These are phyloP conservation scores for Phytophthora pini DNA, from an alignment of 352 stramenopile species.

Conservation along the genomic window DNA sequence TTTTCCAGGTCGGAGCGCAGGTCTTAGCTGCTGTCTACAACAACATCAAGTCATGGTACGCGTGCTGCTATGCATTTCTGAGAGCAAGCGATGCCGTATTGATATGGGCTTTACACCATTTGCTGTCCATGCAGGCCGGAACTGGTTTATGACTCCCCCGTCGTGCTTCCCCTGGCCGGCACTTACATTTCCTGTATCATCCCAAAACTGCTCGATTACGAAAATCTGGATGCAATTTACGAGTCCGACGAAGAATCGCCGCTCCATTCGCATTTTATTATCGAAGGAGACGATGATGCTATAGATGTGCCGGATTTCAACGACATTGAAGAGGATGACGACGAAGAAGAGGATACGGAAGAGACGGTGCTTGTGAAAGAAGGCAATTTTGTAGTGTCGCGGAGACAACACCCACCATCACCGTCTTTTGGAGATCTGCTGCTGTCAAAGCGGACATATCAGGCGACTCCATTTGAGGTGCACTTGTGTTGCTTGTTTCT, in stretches of 20 bases:
- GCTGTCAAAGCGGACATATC: conserved; percentile 57
- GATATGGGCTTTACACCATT: neutral
- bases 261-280: conserved; percentile 62
- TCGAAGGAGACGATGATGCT: conserved; percentile 54
- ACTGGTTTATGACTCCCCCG: conserved; percentile 48
- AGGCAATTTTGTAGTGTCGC: conserved; percentile 55
- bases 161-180: conserved; percentile 73
- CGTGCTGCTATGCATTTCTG: neutral
- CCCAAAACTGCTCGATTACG: conserved; percentile 67
- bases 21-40: conserved; percentile 77
- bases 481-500: neutral
- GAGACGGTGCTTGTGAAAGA: conserved; percentile 44
- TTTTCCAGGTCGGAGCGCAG: conserved; percentile 74
- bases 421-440: conserved; percentile 79
- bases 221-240: conserved; percentile 45
- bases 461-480: conserved; percentile 71
- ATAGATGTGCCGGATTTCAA: conserved; percentile 37
- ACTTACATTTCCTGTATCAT: conserved; percentile 81
- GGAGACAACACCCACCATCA: conserved; percentile 44
- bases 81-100: neutral
- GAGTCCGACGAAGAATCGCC: conserved; percentile 41
- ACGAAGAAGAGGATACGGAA: conserved; percentile 32
- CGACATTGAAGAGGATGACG: conserved; percentile 44
- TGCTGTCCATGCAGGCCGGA: conserved; percentile 48
- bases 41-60: conserved; percentile 75